Base-by-base conservation (phyloP, 768 basidiomycete species). In the Tremella yokohamensis region DNA sequence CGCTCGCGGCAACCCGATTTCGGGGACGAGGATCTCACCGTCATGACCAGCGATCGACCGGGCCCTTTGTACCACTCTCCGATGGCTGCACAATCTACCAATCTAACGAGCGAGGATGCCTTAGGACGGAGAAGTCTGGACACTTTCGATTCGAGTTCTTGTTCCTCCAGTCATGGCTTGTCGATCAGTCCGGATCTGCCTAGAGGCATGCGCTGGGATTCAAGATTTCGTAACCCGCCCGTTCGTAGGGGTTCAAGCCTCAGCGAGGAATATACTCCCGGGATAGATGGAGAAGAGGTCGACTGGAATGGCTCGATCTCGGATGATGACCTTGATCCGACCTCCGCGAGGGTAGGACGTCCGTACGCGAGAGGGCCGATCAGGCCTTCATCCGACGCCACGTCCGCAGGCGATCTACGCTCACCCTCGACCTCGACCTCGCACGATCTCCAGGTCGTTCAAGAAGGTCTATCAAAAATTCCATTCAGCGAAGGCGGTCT, bases 281-380 rank as follows among this genome's bases (percentile, higher is more conserved):
- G 16, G 6, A 49, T 34, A 34, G 61, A 52, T 12, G 57, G 64
- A 18, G 71, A 72, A n/a, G 62, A 68, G 47, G 63, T 74, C 1
- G 73, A 74, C 56, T 72, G 71, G 70, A 61, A 63, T 22, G 73
- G 62, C 8, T 34, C 61, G 1, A 53, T 72, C 3, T 66, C 71
- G 25, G 73, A 74, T 51, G 74, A 68, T 20, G 71, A 70, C 45
- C 70, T 73, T n/a, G 70, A 47, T 48, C 29, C 29, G 11, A 11
- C 29, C 11, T 34, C 29, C 29, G 29, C 29, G 29, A 4, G 29
- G 29, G 29, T 34, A 4, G 29, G 29, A 34, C 29, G 29, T 34
- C 29, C 29, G 29, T 34, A 34, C 11, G 29, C 29, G 29, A 34
- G 29, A 11, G 29, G 6, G 29, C 29, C 29, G 4, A 34, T 4